Percentiles rank a stretch among this genome's conserved stretches.
phyloP scores from a whole-genome alignment of 805 yeast genomes.

The Candida sanyiensis region DNA sequence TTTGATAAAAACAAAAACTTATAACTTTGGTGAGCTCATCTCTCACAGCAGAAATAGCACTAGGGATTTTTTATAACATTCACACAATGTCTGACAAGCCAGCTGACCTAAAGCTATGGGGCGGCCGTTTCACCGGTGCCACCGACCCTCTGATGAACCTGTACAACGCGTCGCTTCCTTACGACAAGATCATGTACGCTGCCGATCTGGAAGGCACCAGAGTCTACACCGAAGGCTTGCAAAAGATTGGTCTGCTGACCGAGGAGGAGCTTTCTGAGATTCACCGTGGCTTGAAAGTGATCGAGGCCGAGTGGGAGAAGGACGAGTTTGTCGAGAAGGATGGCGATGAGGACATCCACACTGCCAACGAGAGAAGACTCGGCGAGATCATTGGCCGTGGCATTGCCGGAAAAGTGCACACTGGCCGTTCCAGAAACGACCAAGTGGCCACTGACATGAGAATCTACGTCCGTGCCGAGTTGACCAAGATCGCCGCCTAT shows the following conservation, averaged over 20 bases:
- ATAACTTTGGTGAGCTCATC: too few species aligned
- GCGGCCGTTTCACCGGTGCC: constrained; percentile 96
- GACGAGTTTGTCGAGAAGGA: constrained; percentile 65
- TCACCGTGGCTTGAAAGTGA: constrained; percentile 71
- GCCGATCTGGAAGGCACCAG: constrained; percentile 93
- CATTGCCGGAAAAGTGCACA: constrained; percentile 96
- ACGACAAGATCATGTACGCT: constrained; percentile 89
- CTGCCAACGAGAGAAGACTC: constrained; percentile 95
- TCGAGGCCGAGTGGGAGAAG: constrained; percentile 77
- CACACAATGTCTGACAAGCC: constrained; percentile 22
- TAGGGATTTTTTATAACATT: too few species aligned
- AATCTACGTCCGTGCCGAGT: constrained; percentile 77
- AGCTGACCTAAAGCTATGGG: constrained; percentile 82
- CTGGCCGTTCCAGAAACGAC: constrained; percentile 98
- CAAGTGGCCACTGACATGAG: constrained; percentile 99
- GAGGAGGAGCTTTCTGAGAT: constrained; percentile 70
- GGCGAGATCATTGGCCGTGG: constrained; percentile 93
- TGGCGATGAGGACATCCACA: constrained; percentile 97
- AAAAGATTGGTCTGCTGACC: constrained; percentile 70
- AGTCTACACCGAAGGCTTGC: constrained; percentile 84
- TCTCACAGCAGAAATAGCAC: neutral
- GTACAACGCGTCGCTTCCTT: constrained; percentile 94
- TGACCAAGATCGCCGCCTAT: constrained; percentile 49
- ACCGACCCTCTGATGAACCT: constrained; percentile 97
- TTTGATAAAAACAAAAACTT: too few species aligned